Conservation (phyloP, 495 filamentous ascomycete genomes). For the Penicillium tannophilum region DNA sequence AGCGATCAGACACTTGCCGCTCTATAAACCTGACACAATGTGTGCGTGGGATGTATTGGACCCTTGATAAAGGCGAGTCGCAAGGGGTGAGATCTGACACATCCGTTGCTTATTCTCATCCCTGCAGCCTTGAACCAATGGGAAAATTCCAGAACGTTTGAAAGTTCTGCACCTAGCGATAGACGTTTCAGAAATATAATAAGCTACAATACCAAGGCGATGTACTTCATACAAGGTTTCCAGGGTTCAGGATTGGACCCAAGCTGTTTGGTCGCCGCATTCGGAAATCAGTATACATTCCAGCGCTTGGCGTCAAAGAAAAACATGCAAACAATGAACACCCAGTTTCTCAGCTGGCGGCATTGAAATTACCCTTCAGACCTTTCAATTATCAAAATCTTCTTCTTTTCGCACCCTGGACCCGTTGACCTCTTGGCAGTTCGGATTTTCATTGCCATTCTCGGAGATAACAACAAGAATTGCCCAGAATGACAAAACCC, state of each 20-base stretch:
- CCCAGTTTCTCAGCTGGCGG: background rate
- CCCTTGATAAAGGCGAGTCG: slow-evolving; percentile 3
- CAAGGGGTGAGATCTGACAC: slow-evolving; percentile 6
- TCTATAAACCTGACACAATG: too few species aligned
- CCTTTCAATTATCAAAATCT: background rate
- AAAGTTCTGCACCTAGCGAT: background rate
- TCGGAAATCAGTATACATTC: background rate
- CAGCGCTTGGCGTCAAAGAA: background rate
- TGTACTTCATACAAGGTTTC: background rate
- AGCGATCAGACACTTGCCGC: too few species aligned
- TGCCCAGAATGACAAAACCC: background rate
- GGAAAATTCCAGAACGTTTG: background rate
- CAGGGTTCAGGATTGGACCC: background rate
- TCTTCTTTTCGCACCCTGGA: background rate
- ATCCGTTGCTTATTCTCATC: background rate
- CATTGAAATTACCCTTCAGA: background rate
- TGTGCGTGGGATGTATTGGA: background rate
- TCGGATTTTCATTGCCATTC: background rate
- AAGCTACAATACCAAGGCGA: background rate
- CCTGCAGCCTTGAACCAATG: background rate
- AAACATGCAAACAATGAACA: background rate
- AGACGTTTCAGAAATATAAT: background rate
- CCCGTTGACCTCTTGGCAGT: background rate
- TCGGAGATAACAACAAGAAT: background rate
- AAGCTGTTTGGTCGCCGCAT: background rate